phyloP scores from a whole-genome alignment of 2,329 filamentous ascomycete genomes.

The Trichoderma sp. region DNA sequence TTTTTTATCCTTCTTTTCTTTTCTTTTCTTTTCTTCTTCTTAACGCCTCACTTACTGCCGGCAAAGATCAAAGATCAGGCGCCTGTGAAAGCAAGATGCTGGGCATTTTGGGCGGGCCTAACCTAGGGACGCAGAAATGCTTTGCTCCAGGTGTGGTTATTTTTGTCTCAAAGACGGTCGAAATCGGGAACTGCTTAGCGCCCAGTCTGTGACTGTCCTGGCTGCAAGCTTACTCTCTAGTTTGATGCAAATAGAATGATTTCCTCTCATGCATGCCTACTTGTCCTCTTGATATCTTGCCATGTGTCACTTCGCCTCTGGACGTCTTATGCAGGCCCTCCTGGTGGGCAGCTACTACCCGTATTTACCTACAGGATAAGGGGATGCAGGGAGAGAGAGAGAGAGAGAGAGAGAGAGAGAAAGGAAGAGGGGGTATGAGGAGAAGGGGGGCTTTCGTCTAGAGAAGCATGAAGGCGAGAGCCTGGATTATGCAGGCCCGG shows the following conservation, averaged over 20 bases:
- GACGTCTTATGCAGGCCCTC: neutral
- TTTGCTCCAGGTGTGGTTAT: neutral
- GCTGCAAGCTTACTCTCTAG: slow-evolving; percentile 12
- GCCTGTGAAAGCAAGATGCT: neutral
- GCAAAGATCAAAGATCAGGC: slow-evolving; percentile 9
- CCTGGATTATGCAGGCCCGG: slow-evolving; percentile 10
- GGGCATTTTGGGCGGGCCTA: neutral
- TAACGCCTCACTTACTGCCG: neutral
- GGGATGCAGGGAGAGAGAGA: slow-evolving; percentile 2
- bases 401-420: no score
- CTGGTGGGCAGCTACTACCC: neutral
- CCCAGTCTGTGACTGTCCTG: slow-evolving; percentile 10
- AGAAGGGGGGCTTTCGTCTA: neutral
- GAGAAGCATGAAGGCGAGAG: neutral
- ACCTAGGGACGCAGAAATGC: neutral
- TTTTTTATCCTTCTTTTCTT: neutral
- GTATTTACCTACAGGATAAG: neutral
- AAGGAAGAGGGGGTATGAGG: neutral
- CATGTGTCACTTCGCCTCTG: slow-evolving; percentile 20
- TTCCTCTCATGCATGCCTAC: slow-evolving; percentile 10
- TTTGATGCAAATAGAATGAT: slow-evolving; percentile 16
- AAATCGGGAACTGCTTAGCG: slow-evolving; percentile 8
- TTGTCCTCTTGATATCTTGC: slow-evolving; percentile 9
- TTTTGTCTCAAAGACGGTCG: neutral
- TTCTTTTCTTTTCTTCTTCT: neutral